phyloP scores from a whole-genome alignment of 805 yeast genomes.

The Nakazawaea populi region DNA sequence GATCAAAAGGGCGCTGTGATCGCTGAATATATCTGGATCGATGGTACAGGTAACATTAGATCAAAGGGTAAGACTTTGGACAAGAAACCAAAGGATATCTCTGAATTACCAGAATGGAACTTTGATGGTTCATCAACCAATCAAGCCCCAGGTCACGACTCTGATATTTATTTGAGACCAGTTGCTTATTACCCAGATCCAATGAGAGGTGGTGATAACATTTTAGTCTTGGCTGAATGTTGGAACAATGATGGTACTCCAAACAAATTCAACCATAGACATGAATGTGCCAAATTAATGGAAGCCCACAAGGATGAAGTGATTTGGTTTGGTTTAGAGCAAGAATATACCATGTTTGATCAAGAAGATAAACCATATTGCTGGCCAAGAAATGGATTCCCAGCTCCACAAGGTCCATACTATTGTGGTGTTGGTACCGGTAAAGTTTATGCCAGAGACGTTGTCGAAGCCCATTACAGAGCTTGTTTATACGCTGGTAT shows the following conservation, averaged over 20 bases:
- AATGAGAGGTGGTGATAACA: conserved; percentile 96
- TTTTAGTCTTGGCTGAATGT: conserved; percentile 91
- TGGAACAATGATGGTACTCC: conserved; percentile 99
- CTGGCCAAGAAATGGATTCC: conserved; percentile 99
- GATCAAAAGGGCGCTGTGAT: conserved; percentile 82
- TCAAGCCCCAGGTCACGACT: conserved; percentile 98
- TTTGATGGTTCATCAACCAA: conserved; percentile 98
- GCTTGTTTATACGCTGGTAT: conserved; percentile 95
- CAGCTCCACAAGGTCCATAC: conserved; percentile 99
- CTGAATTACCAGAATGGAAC: conserved; percentile 98
- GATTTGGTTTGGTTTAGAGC: conserved; percentile 98
- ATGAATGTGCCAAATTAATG: conserved; percentile 93
- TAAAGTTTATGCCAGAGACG: conserved; percentile 96
- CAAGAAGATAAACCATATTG: conserved; percentile 87
- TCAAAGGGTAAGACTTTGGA: conserved; percentile 88
- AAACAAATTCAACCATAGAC: conserved; percentile 97
- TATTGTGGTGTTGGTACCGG: conserved; percentile 99
- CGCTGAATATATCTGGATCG: conserved; percentile 98
- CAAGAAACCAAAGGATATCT: conserved; percentile 62
- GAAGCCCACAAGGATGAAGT: conserved; percentile 79
- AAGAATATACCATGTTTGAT: conserved; percentile 96
- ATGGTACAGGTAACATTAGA: conserved; percentile 84
- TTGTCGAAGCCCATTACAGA: conserved; percentile 98
- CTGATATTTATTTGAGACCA: conserved; percentile 95
- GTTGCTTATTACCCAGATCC: conserved; percentile 94